phyloP scores from a whole-genome alignment of 805 yeast genomes.

The Candida patagonica region DNA sequence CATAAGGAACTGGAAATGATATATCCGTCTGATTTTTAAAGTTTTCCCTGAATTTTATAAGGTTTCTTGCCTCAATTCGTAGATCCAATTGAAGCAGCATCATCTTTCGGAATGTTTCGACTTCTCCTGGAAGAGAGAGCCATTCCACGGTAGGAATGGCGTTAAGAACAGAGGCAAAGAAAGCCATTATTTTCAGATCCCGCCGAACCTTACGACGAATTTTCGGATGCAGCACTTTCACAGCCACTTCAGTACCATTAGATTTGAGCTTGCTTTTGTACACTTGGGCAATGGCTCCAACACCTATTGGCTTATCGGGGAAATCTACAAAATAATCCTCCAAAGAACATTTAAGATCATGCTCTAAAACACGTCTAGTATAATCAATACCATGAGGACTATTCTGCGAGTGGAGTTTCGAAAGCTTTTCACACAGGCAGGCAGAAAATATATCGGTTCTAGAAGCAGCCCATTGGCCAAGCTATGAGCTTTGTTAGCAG shows the following conservation, averaged over 20 bases:
- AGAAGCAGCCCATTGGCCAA: slow-evolving; percentile 99
- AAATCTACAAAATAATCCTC: slow-evolving; percentile 79
- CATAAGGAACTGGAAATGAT: slow-evolving; percentile 73
- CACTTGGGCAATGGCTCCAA: slow-evolving; percentile 99
- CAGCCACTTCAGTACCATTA: slow-evolving; percentile 50
- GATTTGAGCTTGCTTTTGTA: slow-evolving; percentile 49
- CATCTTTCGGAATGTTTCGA: slow-evolving; percentile 71
- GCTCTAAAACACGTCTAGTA: slow-evolving; percentile 50
- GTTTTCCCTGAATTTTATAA: slow-evolving; percentile 60
- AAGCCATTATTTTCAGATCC: slow-evolving; percentile 75
- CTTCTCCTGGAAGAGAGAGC: slow-evolving; percentile 92
- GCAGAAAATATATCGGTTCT: slow-evolving; percentile 86
- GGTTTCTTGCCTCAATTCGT: slow-evolving; percentile 79
- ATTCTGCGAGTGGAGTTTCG: slow-evolving; percentile 74
- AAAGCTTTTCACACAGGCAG: slow-evolving; percentile 67
- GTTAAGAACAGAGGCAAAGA: slow-evolving; percentile 66
- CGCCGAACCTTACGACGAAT: slow-evolving; percentile 65
- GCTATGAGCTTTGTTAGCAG: slow-evolving; percentile 19
- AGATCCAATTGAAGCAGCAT: slow-evolving; percentile 87
- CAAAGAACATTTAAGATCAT: slow-evolving; percentile 51
- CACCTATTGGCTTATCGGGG: slow-evolving; percentile 70
- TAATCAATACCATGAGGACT: slow-evolving; percentile 55
- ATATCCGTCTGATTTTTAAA: slow-evolving; percentile 51
- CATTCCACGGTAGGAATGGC: slow-evolving; percentile 92
- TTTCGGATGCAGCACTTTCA: slow-evolving; percentile 86